Evolutionary conservation across 108 stramenopile species (phyloP).

Genomic region (Cyclotella choctawhatcheeana): DNA sequence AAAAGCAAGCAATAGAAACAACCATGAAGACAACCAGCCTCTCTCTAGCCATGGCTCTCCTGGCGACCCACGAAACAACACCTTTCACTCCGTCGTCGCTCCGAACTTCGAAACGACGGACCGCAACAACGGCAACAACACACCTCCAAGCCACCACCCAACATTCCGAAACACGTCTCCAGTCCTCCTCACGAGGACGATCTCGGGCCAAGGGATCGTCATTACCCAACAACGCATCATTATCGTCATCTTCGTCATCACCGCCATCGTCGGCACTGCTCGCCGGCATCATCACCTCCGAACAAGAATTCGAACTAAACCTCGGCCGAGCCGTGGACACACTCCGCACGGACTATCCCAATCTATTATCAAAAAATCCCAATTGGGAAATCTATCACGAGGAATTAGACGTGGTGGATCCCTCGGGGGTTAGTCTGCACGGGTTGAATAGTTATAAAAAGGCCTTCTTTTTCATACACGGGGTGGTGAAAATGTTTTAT

Average conservation of each 20-base stretch:
- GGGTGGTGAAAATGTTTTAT: conserved; percentile 74
- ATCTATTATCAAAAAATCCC: conserved; percentile 59
- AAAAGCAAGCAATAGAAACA: too few relatives aligned
- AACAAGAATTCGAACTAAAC: conserved; percentile 74
- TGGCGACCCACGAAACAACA: not conserved
- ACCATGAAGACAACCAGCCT: conserved; percentile 3
- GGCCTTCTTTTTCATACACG: conserved; percentile 70
- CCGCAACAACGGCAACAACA: not conserved
- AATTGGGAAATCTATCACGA: conserved; percentile 65
- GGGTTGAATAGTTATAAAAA: conserved; percentile 76
- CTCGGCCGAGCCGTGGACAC: conserved; percentile 80
- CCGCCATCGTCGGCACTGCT: too few relatives aligned
- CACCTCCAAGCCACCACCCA: conserved; percentile 2
- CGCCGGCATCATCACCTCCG: conserved; percentile 54
- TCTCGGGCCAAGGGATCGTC: not conserved
- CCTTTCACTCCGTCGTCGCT: not conserved
- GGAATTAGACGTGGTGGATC: conserved; percentile 74
- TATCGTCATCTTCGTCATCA: conserved; percentile 22
- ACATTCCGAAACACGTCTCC: not conserved
- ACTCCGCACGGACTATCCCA: conserved; percentile 69
- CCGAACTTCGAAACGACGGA: conserved; percentile 2
- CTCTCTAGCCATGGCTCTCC: not conserved
- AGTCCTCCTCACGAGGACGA: conserved; percentile 4
- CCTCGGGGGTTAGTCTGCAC: conserved; percentile 70
- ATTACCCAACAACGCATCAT: conserved; percentile 1